Conservation (phyloP, 164 flowering plant species). For the Umbellularia californica region DNA sequence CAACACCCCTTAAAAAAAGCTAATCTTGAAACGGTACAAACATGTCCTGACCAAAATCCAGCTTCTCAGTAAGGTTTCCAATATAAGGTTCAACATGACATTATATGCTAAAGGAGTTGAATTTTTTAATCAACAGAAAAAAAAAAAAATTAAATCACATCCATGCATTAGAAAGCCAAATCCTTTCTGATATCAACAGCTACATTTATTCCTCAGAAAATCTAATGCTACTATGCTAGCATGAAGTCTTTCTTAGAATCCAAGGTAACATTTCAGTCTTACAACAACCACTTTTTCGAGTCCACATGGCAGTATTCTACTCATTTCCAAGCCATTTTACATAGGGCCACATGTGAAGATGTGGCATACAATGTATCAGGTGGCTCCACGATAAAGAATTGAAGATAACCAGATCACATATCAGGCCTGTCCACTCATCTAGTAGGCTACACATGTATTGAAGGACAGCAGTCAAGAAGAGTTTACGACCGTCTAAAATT, state of each 20-base stretch:
- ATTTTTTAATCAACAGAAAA: too few species aligned
- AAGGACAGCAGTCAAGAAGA: background rate
- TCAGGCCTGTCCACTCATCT: background rate
- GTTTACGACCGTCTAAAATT: background rate
- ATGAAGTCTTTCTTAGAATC: background rate
- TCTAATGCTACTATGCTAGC: background rate
- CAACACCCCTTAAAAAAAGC: background rate
- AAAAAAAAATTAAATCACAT: background rate
- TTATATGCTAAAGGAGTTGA: background rate
- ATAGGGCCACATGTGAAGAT: background rate
- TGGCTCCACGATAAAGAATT: background rate
- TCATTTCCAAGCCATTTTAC: background rate
- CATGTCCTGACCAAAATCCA: too few species aligned
- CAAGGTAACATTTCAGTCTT: background rate
- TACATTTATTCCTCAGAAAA: background rate
- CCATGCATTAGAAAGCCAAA: background rate
- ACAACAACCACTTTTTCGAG: background rate
- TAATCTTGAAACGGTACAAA: background rate
- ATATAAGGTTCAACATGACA: background rate
- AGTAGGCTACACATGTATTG: background rate
- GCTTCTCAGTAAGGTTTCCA: background rate
- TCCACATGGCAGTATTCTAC: background rate
- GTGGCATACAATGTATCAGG: background rate
- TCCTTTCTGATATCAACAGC: background rate
- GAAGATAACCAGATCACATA: background rate